These are phyloP conservation scores for Isatis lusitanica DNA, from an alignment of 441 rosid genomes.

Conservation along the genomic window DNA sequence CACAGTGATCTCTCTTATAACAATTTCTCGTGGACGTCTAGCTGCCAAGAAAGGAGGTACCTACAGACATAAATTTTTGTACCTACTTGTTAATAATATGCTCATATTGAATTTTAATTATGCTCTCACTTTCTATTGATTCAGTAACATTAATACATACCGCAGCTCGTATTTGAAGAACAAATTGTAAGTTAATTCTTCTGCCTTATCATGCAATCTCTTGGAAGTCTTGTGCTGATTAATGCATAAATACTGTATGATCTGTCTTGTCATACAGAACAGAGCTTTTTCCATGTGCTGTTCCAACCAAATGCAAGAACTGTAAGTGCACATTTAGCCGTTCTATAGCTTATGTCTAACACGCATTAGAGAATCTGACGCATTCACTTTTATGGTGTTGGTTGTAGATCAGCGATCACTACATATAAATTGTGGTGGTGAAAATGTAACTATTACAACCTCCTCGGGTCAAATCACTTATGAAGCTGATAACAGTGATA, in stretches of 20 bases:
- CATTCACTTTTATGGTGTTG: no score
- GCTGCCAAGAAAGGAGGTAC: slow-evolving; percentile 53
- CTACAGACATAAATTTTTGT: no score
- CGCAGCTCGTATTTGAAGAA: slow-evolving; percentile 44
- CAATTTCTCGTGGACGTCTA: slow-evolving; percentile 48
- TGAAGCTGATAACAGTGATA: slow-evolving; percentile 47
- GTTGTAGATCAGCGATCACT: slow-evolving; percentile 51
- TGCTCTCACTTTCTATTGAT: slow-evolving; percentile 28
- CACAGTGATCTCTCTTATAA: slow-evolving; percentile 89
- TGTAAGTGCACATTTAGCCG: slow-evolving; percentile 3
- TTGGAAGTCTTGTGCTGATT: neutral
- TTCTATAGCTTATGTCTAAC: neutral
- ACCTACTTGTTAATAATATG: neutral
- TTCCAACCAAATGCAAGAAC: slow-evolving; percentile 42
- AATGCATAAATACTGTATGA: neutral
- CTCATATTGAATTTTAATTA: slow-evolving; percentile 23
- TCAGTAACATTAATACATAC: slow-evolving; percentile 66
- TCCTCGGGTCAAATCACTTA: slow-evolving; percentile 37
- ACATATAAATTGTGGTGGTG: slow-evolving; percentile 70
- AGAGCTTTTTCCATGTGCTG: slow-evolving; percentile 52
- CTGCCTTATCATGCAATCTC: no score
- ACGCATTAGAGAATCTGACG: neutral
- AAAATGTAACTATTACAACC: slow-evolving; percentile 34
- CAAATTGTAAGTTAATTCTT: slow-evolving; percentile 42
- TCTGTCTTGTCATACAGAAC: slow-evolving; percentile 29